These are phyloP conservation scores for Lindgomyces ingoldianus DNA, from an alignment of 495 filamentous ascomycete species.

Conservation along the genomic window DNA sequence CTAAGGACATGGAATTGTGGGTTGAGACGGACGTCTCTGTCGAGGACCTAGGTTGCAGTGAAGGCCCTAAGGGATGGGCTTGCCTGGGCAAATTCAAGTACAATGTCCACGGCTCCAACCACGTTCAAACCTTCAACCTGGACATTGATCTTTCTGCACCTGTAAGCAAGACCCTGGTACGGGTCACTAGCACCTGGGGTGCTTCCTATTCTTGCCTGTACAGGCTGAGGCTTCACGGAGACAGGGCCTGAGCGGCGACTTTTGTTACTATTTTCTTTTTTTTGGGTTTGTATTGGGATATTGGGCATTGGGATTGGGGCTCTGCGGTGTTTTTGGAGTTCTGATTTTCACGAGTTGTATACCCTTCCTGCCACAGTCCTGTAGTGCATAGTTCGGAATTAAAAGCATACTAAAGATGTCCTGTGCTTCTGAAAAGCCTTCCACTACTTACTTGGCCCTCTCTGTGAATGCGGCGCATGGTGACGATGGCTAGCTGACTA, in stretches of 20 bases:
- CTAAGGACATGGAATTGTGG: slow-evolving; percentile 64
- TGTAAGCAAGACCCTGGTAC: slow-evolving; percentile 51
- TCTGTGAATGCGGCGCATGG: too few relatives aligned
- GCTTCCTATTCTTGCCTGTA: slow-evolving; percentile 63
- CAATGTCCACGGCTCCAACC: slow-evolving; percentile 47
- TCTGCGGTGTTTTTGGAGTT: background rate
- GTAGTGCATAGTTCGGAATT: background rate
- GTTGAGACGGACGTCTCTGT: slow-evolving; percentile 27
- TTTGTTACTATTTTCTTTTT: background rate
- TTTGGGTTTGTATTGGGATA: background rate
- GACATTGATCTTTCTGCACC: slow-evolving; percentile 45
- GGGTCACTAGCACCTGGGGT: slow-evolving; percentile 58
- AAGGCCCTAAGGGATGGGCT: slow-evolving; percentile 43
- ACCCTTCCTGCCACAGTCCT: background rate
- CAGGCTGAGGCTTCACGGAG: slow-evolving; percentile 57
- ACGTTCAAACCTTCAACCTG: slow-evolving; percentile 55
- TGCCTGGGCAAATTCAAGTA: slow-evolving; percentile 58
- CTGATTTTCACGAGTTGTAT: background rate
- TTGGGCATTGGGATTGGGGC: background rate
- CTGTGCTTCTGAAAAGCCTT: too few relatives aligned
- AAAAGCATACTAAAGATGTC: background rate
- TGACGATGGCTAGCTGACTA: too few relatives aligned
- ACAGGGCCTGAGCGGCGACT: slow-evolving; percentile 24
- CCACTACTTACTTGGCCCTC: too few relatives aligned
- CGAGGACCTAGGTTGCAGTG: slow-evolving; percentile 4